Evolutionary conservation across 140 eudicot genomes (phyloP).

Genomic region (Oenanthe javanica): DNA sequence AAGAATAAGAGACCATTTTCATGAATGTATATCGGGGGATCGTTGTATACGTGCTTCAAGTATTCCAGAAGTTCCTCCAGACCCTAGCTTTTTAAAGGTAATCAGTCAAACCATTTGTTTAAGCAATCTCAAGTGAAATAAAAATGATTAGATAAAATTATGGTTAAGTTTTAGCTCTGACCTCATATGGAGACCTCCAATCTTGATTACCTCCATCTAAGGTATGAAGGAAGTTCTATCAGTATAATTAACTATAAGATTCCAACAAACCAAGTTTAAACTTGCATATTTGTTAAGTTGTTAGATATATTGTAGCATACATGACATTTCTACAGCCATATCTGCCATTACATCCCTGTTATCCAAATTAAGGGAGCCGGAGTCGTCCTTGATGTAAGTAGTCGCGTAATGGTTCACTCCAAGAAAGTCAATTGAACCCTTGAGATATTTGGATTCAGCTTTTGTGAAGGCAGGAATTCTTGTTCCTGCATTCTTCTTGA

Average conservation of each 20-base stretch:
- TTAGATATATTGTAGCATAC: neutral
- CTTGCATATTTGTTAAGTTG: neutral
- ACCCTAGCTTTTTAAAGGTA: conserved; percentile 23
- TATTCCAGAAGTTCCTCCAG: conserved; percentile 26
- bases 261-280: no score
- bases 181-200: conserved; percentile 5
- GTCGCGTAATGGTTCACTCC: conserved; percentile 34
- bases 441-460: conserved; percentile 22
- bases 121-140: neutral
- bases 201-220: conserved; percentile 3
- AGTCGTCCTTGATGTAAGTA: conserved; percentile 20
- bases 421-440: conserved; percentile 34
- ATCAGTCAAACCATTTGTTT: conserved; percentile 9
- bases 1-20: conserved; percentile 30
- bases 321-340: conserved; percentile 9
- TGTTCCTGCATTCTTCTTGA: conserved; percentile 24
- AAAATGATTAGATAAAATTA: neutral
- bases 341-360: conserved; percentile 21
- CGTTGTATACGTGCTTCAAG: conserved; percentile 29
- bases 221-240: neutral
- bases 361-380: conserved; percentile 7
- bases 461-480: conserved; percentile 28
- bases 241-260: neutral
- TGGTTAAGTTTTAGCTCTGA: neutral
- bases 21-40: conserved; percentile 36